phyloP scores from a whole-genome alignment of 768 basidiomycete species.

The Tylopilus rubrobrunneus region DNA sequence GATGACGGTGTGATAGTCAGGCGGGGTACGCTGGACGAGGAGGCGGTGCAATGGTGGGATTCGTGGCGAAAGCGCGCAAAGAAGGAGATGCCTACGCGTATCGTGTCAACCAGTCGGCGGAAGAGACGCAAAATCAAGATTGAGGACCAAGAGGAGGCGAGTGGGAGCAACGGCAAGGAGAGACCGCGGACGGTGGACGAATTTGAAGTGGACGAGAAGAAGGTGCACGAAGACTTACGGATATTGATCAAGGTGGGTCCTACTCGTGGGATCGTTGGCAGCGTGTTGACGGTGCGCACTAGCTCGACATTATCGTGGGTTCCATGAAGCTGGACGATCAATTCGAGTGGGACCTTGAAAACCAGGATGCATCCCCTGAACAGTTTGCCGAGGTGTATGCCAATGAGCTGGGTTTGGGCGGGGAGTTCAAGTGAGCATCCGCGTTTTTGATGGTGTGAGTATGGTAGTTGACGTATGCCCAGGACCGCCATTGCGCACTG shows the following conservation, averaged over 20 bases:
- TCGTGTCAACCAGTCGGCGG: constrained; percentile 29
- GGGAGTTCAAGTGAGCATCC: constrained; percentile 81
- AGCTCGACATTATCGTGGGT: constrained; percentile 96
- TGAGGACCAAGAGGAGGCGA: constrained; percentile 21
- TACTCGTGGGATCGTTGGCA: not conserved
- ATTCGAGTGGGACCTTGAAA: constrained; percentile 96
- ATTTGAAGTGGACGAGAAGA: constrained; percentile 60
- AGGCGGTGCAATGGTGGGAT: constrained; percentile 62
- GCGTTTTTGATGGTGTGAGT: not conserved
- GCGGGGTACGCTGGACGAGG: constrained; percentile 47
- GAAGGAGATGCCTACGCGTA: constrained; percentile 28
- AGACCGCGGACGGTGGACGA: constrained; percentile 55
- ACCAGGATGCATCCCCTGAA: constrained; percentile 77
- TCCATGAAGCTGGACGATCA: constrained; percentile 92
- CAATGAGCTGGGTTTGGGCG: constrained; percentile 81
- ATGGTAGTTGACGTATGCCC: constrained; percentile 13
- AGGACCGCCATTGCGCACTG: constrained; percentile 95
- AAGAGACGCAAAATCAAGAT: constrained; percentile 42
- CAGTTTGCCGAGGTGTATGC: constrained; percentile 87
- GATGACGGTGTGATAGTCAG: constrained; percentile 21
- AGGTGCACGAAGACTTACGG: constrained; percentile 80
- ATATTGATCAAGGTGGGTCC: constrained; percentile 82
- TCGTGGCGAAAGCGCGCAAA: constrained; percentile 57
- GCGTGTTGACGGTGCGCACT: constrained; percentile 3
- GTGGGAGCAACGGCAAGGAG: constrained; percentile 33